phyloP scores from a whole-genome alignment of 768 basidiomycete species.

The Naematelia encephala region DNA sequence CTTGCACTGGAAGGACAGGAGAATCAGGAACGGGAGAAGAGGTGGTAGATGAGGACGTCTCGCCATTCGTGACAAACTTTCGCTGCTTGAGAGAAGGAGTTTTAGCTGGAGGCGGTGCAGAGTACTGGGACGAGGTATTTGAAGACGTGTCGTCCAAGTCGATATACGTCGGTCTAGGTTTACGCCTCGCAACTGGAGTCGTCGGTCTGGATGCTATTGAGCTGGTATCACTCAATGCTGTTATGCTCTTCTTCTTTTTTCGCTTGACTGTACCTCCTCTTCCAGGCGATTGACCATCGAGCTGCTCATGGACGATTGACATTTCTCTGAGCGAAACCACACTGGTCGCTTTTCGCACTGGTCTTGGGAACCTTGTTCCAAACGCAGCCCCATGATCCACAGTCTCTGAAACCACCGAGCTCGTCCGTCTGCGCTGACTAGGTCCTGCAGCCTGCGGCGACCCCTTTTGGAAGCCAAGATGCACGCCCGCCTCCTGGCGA shows the following conservation, averaged over 20 bases:
- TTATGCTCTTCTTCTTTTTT: slow-evolving; percentile 32
- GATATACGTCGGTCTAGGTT: not conserved
- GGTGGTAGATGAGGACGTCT: slow-evolving; percentile 26
- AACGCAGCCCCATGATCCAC: slow-evolving; percentile 6
- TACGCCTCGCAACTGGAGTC: not conserved
- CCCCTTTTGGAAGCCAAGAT: slow-evolving; percentile 8
- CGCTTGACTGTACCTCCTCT: slow-evolving; percentile 19
- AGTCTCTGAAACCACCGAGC: not conserved
- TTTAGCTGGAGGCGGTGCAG: slow-evolving; percentile 3
- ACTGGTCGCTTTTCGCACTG: slow-evolving; percentile 23
- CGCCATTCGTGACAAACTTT: slow-evolving; percentile 7
- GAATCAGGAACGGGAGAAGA: slow-evolving; percentile 21
- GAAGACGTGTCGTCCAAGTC: not conserved
- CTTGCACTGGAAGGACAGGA: not conserved
- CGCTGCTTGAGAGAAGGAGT: not conserved
- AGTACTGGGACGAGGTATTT: not conserved
- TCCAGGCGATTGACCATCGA: not conserved
- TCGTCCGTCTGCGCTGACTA: slow-evolving; percentile 9
- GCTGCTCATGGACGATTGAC: slow-evolving; percentile 7
- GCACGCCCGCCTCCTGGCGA: slow-evolving; percentile 16
- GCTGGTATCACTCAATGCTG: not conserved
- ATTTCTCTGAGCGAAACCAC: slow-evolving; percentile 24
- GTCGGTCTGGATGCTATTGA: not conserved
- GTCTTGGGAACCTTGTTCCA: slow-evolving; percentile 33
- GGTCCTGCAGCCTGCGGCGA: slow-evolving; percentile 17